Evolutionary conservation across 108 stramenopile genomes (phyloP), one percentile per base, ranked within the genome.

Genomic region (Nannochloropsis salina): DNA sequence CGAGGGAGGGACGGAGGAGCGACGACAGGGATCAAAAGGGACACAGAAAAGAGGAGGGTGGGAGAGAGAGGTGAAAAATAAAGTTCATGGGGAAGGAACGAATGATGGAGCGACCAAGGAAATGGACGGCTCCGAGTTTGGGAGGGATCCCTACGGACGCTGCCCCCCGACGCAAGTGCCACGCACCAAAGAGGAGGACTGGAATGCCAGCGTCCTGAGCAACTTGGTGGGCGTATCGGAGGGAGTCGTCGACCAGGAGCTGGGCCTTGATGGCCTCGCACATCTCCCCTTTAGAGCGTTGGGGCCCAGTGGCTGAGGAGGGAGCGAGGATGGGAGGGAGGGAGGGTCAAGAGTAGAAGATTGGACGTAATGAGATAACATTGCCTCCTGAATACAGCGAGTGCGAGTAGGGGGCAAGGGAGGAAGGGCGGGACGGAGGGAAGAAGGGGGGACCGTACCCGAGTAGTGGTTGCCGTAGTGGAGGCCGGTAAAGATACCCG

Each of bases 401-500:
- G 31, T 31, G 31, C 0, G 31, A 31, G 31, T 31, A 31, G 31
- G 31, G 31, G 31, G 31, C 31, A 31, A 31, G 31, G 31, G 31
- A 31, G 31, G 31, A 31, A 31, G 31, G 31, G 31, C 1, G 31
- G 31, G 31, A 31, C 43, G 43, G 41, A 41, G 18, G 82, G 42
- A 9, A 18, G 3, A 82, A 22, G 42, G 3, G 82, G n/a, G 18
- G 18, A 12, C 82, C 43, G 22, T 45, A 22, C 18, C 31, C 21
- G 84, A 86, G 81, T 86, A 92, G 86, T 92, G 92, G 44, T 92
- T 93, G 11, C 92, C 92, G 15, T 92, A 92, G 12, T 88, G 89
- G 2, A 92, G 84, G 21, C 81, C 44, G 2, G 40, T 41, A 80
- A 93, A 91, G 42, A 92, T 85, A 12, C 89, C 90, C 2, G 86